Evolutionary conservation across 2,329 filamentous ascomycete genomes (phyloP), one percentile per base, ranked within the genome.

Genomic region (Rhinocladiella similis): DNA sequence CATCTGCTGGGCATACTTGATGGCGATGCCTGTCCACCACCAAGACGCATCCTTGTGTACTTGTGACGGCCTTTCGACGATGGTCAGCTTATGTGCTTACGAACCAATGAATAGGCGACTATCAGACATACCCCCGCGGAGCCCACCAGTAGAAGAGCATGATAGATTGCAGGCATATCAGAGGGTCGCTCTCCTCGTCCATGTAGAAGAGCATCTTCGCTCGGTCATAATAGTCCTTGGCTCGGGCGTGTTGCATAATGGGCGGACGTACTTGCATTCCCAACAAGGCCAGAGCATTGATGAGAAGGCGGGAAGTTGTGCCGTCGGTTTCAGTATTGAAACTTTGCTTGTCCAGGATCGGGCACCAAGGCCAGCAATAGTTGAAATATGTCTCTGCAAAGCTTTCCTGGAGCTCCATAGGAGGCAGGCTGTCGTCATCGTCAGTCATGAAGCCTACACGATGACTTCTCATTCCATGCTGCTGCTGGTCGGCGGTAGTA

Each of bases 291-390:
- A 77, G 65, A 1, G 75, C 70, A 50, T 75, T 72, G 5, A 66
- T 63, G 4, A 75, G 68, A 39, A 75, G 64, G 0, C 69, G 68
- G 0, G 72, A 75, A 12, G 65, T 85, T 73, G 83, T 90, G 78
- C 5, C 35, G 3, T 50, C 50, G 20, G 2, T 25, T 39, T 7
- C 16, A 16, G 38, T 29, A 50, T n/a, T 50, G 38, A 19, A n/a
- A 19, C 12, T 18, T 25, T 36, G 39, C n/a, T 50, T 51, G 45
- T 57, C 50, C 13, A 57, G 36, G 13, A 57, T 50, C 13, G 55
- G 55, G 33, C 55, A 57, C 55, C 55, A 57, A n/a, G 55, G 50
- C 55, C 55, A 57, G 39, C 50, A 57, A 22, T 49, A 54, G 19
- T 54, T 33, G 36, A 50, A 50, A 41, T 54, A 57, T 5, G 50